Conservation (phyloP, 2,329 filamentous ascomycete species). For the Chrysoporthe austroafricana region DNA sequence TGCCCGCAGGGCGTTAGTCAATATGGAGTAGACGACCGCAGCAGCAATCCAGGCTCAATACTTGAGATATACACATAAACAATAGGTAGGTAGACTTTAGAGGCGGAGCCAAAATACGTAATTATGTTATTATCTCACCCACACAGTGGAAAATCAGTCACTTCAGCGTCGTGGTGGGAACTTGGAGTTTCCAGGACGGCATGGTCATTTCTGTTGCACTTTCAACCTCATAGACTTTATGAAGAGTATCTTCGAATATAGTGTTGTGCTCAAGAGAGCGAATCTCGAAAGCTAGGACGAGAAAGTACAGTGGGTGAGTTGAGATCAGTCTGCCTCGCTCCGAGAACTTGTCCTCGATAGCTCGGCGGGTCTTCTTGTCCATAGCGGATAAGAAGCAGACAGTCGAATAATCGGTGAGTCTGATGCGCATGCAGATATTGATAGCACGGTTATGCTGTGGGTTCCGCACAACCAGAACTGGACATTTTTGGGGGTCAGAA, state of each 20-base stretch:
- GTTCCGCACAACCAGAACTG: conserved; percentile 13
- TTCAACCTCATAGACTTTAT: conserved; percentile 16
- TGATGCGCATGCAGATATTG: conserved; percentile 19
- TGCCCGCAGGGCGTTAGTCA: neutral
- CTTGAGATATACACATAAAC: too few species aligned
- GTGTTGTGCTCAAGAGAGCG: conserved; percentile 11
- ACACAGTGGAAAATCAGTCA: neutral
- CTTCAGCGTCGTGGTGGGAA: neutral
- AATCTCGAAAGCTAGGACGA: conserved; percentile 11
- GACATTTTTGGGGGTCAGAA: neutral
- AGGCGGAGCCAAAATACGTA: neutral
- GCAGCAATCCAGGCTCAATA: too few species aligned
- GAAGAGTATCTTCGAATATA: conserved; percentile 15
- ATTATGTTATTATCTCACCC: neutral
- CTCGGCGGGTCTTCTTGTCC: neutral
- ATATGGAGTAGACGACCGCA: neutral
- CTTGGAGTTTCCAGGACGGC: conserved; percentile 14
- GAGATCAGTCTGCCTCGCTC: conserved; percentile 10
- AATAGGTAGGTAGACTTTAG: too few species aligned
- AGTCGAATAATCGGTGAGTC: conserved; percentile 12
- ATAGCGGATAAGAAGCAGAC: conserved; percentile 13
- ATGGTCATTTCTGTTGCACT: conserved; percentile 20
- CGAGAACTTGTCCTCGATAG: neutral
- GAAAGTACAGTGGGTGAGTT: conserved; percentile 14
- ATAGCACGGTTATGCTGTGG: conserved; percentile 13